Conservation (phyloP, 805 yeast genomes). For the Schwanniomyces pseudopolymorphus region DNA sequence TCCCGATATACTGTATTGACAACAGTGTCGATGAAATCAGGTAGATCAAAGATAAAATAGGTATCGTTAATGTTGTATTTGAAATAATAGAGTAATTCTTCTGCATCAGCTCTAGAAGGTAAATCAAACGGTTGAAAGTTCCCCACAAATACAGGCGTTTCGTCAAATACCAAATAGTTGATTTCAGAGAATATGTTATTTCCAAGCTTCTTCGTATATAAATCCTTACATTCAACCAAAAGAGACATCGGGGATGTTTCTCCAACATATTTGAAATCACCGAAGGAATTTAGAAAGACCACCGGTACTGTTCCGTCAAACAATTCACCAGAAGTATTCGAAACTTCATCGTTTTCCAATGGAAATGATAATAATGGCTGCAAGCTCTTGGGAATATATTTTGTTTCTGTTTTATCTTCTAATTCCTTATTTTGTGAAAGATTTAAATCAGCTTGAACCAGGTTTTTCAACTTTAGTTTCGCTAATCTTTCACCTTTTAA, state of each 20-base stretch:
- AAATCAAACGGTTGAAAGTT: constrained; percentile 12
- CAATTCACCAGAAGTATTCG: constrained; percentile 7
- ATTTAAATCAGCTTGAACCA: background rate
- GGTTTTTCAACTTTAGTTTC: background rate
- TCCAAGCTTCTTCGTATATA: constrained; percentile 31
- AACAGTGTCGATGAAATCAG: constrained; percentile 23
- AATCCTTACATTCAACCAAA: constrained; percentile 37
- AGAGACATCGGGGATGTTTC: constrained; percentile 43
- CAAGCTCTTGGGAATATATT: constrained; percentile 1
- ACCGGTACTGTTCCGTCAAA: constrained; percentile 23
- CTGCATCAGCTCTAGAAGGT: background rate
- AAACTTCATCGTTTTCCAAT: background rate
- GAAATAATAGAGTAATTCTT: constrained; percentile 20
- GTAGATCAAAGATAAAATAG: constrained; percentile 38
- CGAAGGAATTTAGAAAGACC: constrained; percentile 33
- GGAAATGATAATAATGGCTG: constrained; percentile 2
- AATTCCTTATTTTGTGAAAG: background rate
- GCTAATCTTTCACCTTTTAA: constrained; percentile 10
- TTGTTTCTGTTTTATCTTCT: background rate
- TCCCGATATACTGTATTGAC: constrained; percentile 29
- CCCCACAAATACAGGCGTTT: constrained; percentile 25
- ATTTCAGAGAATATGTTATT: constrained; percentile 39
- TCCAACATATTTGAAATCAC: constrained; percentile 40
- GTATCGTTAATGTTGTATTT: constrained; percentile 39
- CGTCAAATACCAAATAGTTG: constrained; percentile 32